Base-by-base conservation (phyloP, 345 rosid genomes). In the Diplotaxis tenuifolia region DNA sequence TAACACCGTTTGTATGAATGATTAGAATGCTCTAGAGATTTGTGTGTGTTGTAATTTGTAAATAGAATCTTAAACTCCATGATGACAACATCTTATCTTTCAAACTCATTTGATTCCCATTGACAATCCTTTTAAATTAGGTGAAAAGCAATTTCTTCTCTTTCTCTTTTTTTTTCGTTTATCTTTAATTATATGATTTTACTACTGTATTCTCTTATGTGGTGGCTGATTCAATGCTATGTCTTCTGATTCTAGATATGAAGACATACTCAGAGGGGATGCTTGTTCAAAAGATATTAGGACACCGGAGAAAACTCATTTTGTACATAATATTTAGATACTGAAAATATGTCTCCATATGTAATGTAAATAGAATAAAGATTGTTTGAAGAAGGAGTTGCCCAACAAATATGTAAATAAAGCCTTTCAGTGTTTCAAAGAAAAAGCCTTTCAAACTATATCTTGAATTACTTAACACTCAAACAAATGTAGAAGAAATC, bases 321-420 rank as follows among this genome's bases (percentile, higher is more conserved):
- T 53, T 31, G 47, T 70, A 70, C 70, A 64, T 56, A 64, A 45
- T 63, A 57, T 19, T 76, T 76, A 65, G 75, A 55, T 70, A 57
- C 61, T 66, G 61, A 56, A 56, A 50, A 50, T 53, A n/a, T 9
- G n/a, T n/a, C n/a, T n/a, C n/a, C n/a, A n/a, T n/a, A n/a, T n/a
- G n/a, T n/a, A n/a, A n/a, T 76, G 79, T 76, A 62, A 36, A 62
- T 52, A 32, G 20, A 61, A 49, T 22, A n/a, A 27, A 38, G 50
- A 15, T 27, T 72, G 65, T 62, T 45, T 21, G 53, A 75, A 62
- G 42, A 70, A 58, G 31, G 22, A 18, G 9, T 55, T 67, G 61
- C 32, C 14, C 47, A 75, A 64, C 67, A 70, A 32, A 70, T 47
- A n/a, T 76, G 76, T 71, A 76, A 70, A 71, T 71, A 76, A 65